phyloP scores from a whole-genome alignment of 2,329 filamentous ascomycete genomes.

The Monosporascus sp. region DNA sequence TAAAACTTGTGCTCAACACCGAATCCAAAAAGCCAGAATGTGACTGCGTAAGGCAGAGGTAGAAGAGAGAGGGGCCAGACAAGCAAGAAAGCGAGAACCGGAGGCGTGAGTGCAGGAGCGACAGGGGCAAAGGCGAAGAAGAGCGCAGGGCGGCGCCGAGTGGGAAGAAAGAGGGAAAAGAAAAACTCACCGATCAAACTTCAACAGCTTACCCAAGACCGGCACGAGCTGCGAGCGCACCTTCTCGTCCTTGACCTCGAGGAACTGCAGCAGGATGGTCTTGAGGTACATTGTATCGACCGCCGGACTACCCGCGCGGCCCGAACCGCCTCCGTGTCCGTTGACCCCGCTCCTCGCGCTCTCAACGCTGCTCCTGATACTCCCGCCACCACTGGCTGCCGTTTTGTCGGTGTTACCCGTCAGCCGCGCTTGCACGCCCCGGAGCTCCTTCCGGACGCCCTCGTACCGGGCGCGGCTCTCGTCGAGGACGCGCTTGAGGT shows the following conservation, averaged over 20 bases:
- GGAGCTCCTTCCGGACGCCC: conserved; percentile 66
- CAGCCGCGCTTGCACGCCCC: conserved; percentile 44
- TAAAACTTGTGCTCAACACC: too few species aligned
- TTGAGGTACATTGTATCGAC: conserved; percentile 64
- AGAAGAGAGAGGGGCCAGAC: not conserved
- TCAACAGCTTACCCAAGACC: conserved; percentile 68
- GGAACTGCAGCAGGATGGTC: conserved; percentile 74
- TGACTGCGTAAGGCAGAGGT: too few species aligned
- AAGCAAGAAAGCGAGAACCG: not conserved
- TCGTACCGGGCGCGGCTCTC: conserved; percentile 74
- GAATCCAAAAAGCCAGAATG: too few species aligned
- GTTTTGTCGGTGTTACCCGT: conserved; percentile 18
- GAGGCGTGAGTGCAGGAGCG: not conserved
- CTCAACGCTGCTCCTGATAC: conserved; percentile 38
- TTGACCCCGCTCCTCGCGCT: conserved; percentile 40
- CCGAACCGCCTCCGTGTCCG: conserved; percentile 9
- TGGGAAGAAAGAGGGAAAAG: not conserved
- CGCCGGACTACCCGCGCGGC: conserved; percentile 17
- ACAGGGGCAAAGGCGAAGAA: not conserved
- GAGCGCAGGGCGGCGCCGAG: too few species aligned
- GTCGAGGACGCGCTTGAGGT: conserved; percentile 70
- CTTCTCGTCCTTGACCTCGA: conserved; percentile 75
- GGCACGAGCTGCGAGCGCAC: conserved; percentile 71
- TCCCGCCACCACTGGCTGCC: conserved; percentile 21
- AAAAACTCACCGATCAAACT: conserved; percentile 64